Base-by-base conservation (phyloP, 2,329 filamentous ascomycete genomes). In the Ophiostoma populinum region DNA sequence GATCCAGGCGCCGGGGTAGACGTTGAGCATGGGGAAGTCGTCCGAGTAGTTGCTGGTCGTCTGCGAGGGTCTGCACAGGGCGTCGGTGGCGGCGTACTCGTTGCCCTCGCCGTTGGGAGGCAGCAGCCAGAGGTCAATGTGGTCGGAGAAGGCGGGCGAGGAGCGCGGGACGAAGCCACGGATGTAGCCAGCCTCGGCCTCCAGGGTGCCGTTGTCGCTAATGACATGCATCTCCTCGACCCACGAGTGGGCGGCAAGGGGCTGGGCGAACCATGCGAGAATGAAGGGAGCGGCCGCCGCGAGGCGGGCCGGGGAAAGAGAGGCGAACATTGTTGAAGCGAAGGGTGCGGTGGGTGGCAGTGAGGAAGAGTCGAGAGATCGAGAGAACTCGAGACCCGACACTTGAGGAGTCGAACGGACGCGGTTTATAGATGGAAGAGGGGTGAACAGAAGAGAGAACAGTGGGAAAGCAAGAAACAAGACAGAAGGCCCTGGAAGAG, bases 201-300 rank as follows among this genome's bases (percentile, higher is more conserved):
- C 59, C 51, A 85, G 82, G 22, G 71, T 71, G 36, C 85, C 86
- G 47, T 83, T 79, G 19, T 69, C 53, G 35, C 73, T 70, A 51
- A 94, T 74, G 38, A 73, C 70, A 42, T 63, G 69, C 33, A 87
- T 62, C 47, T 76, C 63, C 55, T 94, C 85, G 32, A 87, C 67
- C 86, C 86, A 94, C 13, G 74, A 78, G 56, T 94, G 87, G 24
- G 71, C 75, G 18, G 45, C 45, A 22, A 48, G 53, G 6, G 49
- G 43, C 32, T 47, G 44, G 5, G 32, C 32, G 7, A 28, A 27
- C 16, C 25, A 10, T 10, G 22, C n/a, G 5, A 36, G 24, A n/a
- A 40, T 15, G 24, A 32, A n/a, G n/a, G n/a, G 18, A 19, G 9
- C 17, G 15, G 21, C 30, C 6, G 34, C 38, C 13, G 19, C 11